phyloP scores from a whole-genome alignment of 1,139 yeast species.

The Blastobotrys arbuscula region DNA sequence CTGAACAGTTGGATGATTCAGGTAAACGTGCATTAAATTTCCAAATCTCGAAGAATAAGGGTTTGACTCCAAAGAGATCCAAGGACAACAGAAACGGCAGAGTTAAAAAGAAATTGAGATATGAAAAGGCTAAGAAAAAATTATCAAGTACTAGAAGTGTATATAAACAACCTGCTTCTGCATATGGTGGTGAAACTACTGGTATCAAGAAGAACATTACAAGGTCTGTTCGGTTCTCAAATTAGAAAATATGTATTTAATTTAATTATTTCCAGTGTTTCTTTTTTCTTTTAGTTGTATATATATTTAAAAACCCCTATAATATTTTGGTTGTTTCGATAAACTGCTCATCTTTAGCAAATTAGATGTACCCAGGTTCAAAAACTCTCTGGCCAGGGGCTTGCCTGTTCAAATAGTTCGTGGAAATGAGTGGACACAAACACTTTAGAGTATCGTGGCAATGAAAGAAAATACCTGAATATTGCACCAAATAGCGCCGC shows the following conservation, averaged over 20 bases:
- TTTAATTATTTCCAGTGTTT: no score
- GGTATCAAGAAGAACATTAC: conserved; percentile 95
- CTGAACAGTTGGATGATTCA: conserved; percentile 46
- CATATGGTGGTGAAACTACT: conserved; percentile 91
- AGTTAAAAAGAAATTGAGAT: conserved; percentile 97
- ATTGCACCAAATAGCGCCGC: conserved; percentile 96
- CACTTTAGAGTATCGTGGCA: conserved; percentile 82
- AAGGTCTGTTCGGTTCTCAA: conserved; percentile 67
- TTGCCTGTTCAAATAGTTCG: conserved; percentile 69
- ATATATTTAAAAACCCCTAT: no score
- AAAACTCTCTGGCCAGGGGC: conserved; percentile 27
- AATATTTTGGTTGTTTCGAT: neutral
- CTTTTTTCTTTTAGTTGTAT: neutral
- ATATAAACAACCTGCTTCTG: conserved; percentile 70
- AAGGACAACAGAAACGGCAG: conserved; percentile 94
- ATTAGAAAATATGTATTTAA: conserved; percentile 8
- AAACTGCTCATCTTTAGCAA: neutral
- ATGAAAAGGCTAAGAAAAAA: conserved; percentile 91
- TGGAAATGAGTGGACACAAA: conserved; percentile 92
- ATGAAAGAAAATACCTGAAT: conserved; percentile 83
- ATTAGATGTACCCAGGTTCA: neutral
- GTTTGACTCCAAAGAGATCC: conserved; percentile 86
- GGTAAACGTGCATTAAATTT: conserved; percentile 94
- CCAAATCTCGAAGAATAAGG: conserved; percentile 92
- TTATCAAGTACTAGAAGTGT: conserved; percentile 86